Base-by-base conservation (phyloP, 768 basidiomycete genomes). In the Rhizopogon vesiculosus region DNA sequence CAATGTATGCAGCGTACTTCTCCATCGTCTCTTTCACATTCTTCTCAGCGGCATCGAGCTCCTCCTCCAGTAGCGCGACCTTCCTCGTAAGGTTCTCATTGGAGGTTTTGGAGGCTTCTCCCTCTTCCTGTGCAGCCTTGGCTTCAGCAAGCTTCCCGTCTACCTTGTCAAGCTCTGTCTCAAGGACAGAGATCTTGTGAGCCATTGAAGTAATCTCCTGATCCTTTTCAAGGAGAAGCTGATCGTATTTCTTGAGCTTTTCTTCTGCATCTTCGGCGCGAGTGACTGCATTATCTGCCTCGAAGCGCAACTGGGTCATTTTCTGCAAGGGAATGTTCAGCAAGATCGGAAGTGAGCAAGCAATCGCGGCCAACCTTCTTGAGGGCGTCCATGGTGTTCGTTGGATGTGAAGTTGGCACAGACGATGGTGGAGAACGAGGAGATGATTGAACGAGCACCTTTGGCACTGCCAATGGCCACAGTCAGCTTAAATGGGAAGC, bases 11-110 rank as follows among this genome's bases (percentile, higher is more conserved):
- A 39, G 83, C 91, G 65, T 68, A 97, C 96, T 93, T 96, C 74
- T 98, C 97, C 31, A 90, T 87, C 1, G 93, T 95, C 66, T 98
- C 96, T 76, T 96, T 96, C 61, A 93, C 77, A 67, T 93, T 93
- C 84, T 93, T 95, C 80, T 99, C 97, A 9, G 96, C 88, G 39
- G 83, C 81, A 66, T 98, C 97, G 3, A 99, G 81, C 74, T 99
- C 96, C 66, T 96, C 93, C 74, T 98, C 96, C 40, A 98, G 76
- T 10, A 98, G 76, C 63, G 89, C 84, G 29, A 98, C 83, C 79
- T 98, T 99, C 59, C 96, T 78, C 33, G 66, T 60, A 55, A 98
- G 77, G 45, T 76, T 78, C 58, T 97, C 95, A 58, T 81, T 89
- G 22, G 83, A 83, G 19, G 80, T 78, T 73, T 83, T 88, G 66